These are phyloP conservation scores for Tubosaeta sp. DNA, from an alignment of 768 basidiomycete genomes.

Conservation along the genomic window DNA sequence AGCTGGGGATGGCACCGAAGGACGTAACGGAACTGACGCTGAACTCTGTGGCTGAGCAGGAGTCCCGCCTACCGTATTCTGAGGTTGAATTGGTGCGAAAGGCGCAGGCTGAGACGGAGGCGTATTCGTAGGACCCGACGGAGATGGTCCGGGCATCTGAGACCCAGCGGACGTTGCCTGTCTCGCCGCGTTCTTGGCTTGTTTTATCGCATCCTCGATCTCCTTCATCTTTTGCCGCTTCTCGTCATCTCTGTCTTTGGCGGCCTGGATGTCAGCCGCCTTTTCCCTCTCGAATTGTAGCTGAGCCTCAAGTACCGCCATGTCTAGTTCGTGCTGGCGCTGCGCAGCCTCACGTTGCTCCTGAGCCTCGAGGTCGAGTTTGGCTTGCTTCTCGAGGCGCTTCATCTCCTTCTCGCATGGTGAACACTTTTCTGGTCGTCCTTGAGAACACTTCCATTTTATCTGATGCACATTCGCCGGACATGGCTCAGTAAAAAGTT, in stretches of 20 bases:
- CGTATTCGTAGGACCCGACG: background rate
- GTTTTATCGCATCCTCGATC: background rate
- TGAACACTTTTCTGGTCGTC: conserved; percentile 35
- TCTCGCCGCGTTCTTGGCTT: conserved; percentile 1
- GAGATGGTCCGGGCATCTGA: background rate
- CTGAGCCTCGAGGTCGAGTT: conserved; percentile 39
- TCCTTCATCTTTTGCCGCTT: background rate
- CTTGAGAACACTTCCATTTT: conserved; percentile 42
- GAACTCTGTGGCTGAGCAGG: conserved; percentile 1
- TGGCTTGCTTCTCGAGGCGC: conserved; percentile 37
- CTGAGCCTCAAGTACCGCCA: background rate
- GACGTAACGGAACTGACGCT: background rate
- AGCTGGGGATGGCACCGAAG: background rate
- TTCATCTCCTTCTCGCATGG: conserved; percentile 45
- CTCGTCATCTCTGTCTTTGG: background rate
- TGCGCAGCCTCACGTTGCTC: conserved; percentile 43
- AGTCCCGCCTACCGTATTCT: background rate
- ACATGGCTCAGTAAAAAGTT: conserved; percentile 38
- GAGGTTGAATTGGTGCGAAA: background rate
- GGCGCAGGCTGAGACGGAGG: background rate
- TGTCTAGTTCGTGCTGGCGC: conserved; percentile 31
- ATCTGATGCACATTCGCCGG: conserved; percentile 38
- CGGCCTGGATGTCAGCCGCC: background rate
- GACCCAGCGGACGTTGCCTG: background rate
- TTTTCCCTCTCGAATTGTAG: background rate